Evolutionary conservation across 139 green algal species (phyloP), one percentile per base, ranked within the genome.

Genomic region (Picochlorum sp.): DNA sequence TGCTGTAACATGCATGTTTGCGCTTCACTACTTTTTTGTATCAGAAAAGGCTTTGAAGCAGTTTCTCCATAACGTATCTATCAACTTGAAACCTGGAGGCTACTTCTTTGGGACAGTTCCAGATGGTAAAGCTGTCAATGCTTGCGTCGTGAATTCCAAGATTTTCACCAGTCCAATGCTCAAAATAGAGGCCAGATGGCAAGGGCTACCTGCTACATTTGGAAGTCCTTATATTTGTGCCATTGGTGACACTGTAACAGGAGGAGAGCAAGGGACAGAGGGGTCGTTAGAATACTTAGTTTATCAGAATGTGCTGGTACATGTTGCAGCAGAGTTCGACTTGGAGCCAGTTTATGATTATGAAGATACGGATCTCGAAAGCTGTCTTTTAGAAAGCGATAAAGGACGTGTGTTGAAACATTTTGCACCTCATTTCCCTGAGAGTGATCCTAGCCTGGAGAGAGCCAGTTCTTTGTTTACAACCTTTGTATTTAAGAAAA

Each of bases 1-100:
- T 45, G 69, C 74, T 0, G 76, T 87, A 20, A 90, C 88, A 10
- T 95, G 84, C 81, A 95, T 95, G 83, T 96, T 96, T 79, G 88
- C 89, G 14, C 69, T 94, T 57, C 89, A 96, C 76, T 96, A 96
- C 74, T 96, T 96, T 67, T 94, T 93, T 59, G 72, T 79, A 3
- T 61, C 26, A 5, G 80, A 94, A 73, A 3, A 32, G 5, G 57
- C 72, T 8, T 61, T 93, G 20, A 63, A 78, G 28, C 77, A 65
- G 40, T 86, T 96, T 62, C 54, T 96, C 51, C 25, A 64, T 20
- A 96, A 93, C 47, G 89, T 91, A 26, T 59, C 75, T n/a, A 52
- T 55, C n/a, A 89, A 90, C 57, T 76, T 95, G 2, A 84, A 85
- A 55, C 47, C 73, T 25, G 88, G 86, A 7, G 88, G 88, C 37